Evolutionary conservation across 2,329 filamentous ascomycete genomes (phyloP), one percentile per base, ranked within the genome.

Genomic region (Fusarium euwallaceae): DNA sequence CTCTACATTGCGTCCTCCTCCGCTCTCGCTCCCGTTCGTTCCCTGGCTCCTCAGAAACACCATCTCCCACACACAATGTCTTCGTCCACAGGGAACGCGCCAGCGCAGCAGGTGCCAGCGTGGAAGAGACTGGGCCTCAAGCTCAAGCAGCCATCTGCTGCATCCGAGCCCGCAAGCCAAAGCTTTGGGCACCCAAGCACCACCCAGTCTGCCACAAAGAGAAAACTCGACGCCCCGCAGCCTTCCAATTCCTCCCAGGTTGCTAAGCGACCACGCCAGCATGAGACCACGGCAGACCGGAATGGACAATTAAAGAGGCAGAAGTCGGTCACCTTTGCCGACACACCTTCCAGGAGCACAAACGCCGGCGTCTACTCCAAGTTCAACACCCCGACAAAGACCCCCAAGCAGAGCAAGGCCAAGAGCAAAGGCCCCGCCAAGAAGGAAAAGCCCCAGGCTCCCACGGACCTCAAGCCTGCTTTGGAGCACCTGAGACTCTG

Each of bases 401-500:
- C 80, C 71, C 59, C 72, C 32, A 67, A 78, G 61, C 69, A 72
- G 55, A 82, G 81, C 72, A 83, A 83, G 39, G 43, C 73, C 61
- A 78, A 78, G 76, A 72, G 78, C 71, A 84, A 85, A 66, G 83
- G 83, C 70, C 79, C 81, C 41, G 75, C 81, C 34, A 85, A 86
- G 79, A 84, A 84, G 75, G 75, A 82, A 48, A 82, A 80, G 67
- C 80, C 78, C 74, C 81, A 82, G 82, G 83, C 81, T 17, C 71
- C 80, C 39, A 67, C 79, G 8, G 87, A 90, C 71, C 83, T 92
- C 65, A 87, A 90, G 56, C 89, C 92, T 16, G 92, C 95, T 67
- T 87, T 97, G 17, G 87, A 90, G 63, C 98, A 98, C 81, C 89
- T 98, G 53, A 88, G 88, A 56, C 91, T 92, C 80, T 98, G 95